These are phyloP conservation scores for Phalaenopsis hybrid DNA, from an alignment of 116 monocot genomes.

Conservation along the genomic window DNA sequence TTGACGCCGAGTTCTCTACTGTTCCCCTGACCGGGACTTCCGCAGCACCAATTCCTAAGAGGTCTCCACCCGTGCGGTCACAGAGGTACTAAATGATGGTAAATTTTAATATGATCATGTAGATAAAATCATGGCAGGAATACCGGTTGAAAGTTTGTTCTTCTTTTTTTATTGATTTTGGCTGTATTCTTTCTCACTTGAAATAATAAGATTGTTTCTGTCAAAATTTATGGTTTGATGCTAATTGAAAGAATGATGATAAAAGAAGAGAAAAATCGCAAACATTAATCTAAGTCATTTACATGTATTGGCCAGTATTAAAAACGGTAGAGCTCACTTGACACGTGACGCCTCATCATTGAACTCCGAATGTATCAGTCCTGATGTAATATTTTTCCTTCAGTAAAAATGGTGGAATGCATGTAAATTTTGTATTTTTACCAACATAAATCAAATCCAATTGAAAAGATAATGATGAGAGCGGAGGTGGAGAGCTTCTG, in stretches of 20 bases:
- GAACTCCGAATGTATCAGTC: too few species aligned
- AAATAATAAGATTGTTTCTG: not conserved
- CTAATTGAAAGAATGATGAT: not conserved
- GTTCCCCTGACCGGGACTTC: conserved; percentile 50
- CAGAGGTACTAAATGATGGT: conserved; percentile 18
- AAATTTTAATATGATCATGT: not conserved
- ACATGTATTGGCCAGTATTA: too few species aligned
- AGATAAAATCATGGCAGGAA: not conserved
- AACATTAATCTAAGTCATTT: too few species aligned
- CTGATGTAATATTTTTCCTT: too few species aligned
- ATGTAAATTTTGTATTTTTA: too few species aligned
- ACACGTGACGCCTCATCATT: too few species aligned
- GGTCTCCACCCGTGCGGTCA: conserved; percentile 18
- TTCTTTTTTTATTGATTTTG: not conserved
- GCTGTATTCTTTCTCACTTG: not conserved
- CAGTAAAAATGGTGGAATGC: too few species aligned
- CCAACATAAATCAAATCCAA: too few species aligned
- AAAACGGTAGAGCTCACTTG: too few species aligned
- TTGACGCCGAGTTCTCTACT: conserved; percentile 50
- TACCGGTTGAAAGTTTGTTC: not conserved
- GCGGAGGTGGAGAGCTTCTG: not conserved
- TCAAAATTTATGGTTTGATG: not conserved
- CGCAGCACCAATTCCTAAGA: conserved; percentile 12
- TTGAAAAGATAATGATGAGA: not conserved
- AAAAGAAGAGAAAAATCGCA: too few species aligned